These are phyloP conservation scores for Pleurozium schreberi DNA, from an alignment of 225 moss, liverwort and hornwort genomes.

Conservation along the genomic window DNA sequence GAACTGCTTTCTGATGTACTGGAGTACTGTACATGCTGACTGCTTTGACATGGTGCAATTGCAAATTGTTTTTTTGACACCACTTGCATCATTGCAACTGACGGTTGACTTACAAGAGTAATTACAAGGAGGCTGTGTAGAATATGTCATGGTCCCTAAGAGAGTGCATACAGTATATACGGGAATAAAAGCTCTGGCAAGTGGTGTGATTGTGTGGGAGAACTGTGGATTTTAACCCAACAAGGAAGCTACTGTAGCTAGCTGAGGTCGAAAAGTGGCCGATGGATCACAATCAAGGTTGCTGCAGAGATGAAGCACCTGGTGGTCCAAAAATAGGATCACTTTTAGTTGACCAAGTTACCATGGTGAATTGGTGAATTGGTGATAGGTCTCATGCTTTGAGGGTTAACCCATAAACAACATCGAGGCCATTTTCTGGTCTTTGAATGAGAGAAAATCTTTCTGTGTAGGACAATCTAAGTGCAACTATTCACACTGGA, in stretches of 20 bases:
- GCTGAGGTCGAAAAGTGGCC: not conserved
- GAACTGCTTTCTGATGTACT: not conserved
- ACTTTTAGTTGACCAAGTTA: not conserved
- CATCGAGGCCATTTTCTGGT: too few species aligned
- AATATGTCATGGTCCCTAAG: not conserved
- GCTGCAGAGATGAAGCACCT: not conserved
- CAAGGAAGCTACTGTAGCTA: not conserved
- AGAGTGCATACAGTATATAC: too few species aligned
- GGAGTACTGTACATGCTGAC: too few species aligned
- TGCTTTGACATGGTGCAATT: not conserved
- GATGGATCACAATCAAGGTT: not conserved
- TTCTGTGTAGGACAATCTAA: too few species aligned
- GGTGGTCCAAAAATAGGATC: not conserved
- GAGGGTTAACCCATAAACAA: too few species aligned
- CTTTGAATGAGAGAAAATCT: too few species aligned
- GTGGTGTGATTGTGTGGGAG: too few species aligned
- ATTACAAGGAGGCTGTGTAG: not conserved
- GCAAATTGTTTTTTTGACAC: not conserved
- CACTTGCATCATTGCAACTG: not conserved
- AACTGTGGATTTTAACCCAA: not conserved
- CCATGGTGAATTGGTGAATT: not conserved
- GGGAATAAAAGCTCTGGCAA: not conserved
- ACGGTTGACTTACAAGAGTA: not conserved
- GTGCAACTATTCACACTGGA: too few species aligned
- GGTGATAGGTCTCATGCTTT: not conserved